Conservation (phyloP, 129 eudicot species). For the Scalesia atractyloides region DNA sequence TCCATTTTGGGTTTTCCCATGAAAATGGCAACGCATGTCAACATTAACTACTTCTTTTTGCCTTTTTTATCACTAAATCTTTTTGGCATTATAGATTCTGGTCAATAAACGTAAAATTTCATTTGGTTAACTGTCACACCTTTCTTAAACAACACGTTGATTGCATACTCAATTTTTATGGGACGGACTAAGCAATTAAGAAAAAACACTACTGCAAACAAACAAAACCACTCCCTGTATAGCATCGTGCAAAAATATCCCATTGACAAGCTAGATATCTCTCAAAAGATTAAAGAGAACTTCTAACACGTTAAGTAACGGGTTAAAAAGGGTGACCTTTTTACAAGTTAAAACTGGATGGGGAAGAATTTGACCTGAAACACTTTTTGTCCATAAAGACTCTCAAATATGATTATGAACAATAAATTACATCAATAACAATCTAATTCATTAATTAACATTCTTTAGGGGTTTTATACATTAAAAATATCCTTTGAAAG, state of each 20-base stretch:
- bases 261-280: conserved; percentile 1
- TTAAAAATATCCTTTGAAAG: neutral
- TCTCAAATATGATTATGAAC: neutral
- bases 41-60: neutral
- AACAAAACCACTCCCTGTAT: conserved; percentile 8
- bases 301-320: neutral
- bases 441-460: neutral
- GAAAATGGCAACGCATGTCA: conserved; percentile 12
- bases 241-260: neutral
- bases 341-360: neutral
- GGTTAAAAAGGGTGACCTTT: neutral
- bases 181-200: neutral
- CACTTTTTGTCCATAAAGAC: neutral
- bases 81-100: neutral
- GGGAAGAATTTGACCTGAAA: neutral
- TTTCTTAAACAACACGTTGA: neutral
- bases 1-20: neutral
- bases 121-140: conserved; percentile 12
- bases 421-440: neutral
- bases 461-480: conserved; percentile 1
- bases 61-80: conserved; percentile 1
- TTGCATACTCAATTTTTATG: neutral
- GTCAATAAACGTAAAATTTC: neutral
- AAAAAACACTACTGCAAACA: neutral
- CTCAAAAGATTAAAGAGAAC: neutral